Percentiles rank a stretch among this genome's conserved stretches.
Evolutionary conservation across 2,329 filamentous ascomycete genomes (phyloP).

Genomic region (Zymoseptoria tritici): DNA sequence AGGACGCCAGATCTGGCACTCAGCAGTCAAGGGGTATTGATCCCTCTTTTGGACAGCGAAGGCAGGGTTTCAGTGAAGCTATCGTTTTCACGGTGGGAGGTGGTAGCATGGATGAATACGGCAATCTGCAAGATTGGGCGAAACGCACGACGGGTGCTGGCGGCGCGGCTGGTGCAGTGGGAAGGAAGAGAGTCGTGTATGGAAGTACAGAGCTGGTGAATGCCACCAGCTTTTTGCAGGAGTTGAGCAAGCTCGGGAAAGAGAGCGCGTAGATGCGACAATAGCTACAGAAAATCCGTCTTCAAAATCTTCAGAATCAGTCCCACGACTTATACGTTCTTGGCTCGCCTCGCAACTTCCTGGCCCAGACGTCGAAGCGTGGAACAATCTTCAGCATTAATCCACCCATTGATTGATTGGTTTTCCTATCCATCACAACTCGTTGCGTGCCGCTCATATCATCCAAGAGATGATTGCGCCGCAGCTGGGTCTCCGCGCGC

Average conservation of each 20-base stretch:
- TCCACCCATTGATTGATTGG: background rate
- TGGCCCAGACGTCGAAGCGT: background rate
- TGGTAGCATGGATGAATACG: constrained; percentile 98
- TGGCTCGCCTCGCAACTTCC: background rate
- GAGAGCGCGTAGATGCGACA: constrained; percentile 39
- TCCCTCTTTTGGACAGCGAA: constrained; percentile 18
- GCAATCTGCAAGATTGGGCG: constrained; percentile 95
- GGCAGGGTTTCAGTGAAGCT: constrained; percentile 34
- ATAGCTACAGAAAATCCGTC: background rate
- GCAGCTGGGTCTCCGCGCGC: background rate
- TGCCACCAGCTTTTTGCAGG: constrained; percentile 55
- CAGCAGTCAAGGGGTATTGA: constrained; percentile 31
- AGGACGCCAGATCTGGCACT: constrained; percentile 24
- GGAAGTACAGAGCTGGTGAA: constrained; percentile 75
- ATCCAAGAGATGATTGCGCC: background rate
- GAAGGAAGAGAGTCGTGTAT: constrained; percentile 79
- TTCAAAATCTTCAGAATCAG: background rate
- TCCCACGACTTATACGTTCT: background rate
- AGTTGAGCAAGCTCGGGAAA: constrained; percentile 49
- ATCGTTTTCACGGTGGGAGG: constrained; percentile 55
- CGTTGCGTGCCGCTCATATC: background rate
- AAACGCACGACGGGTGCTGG: constrained; percentile 57
- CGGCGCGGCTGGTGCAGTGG: constrained; percentile 44
- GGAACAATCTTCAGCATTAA: background rate
- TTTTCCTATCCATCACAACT: background rate